phyloP scores from a whole-genome alignment of 2,329 filamentous ascomycete species.

The Colletotrichum limetticola region DNA sequence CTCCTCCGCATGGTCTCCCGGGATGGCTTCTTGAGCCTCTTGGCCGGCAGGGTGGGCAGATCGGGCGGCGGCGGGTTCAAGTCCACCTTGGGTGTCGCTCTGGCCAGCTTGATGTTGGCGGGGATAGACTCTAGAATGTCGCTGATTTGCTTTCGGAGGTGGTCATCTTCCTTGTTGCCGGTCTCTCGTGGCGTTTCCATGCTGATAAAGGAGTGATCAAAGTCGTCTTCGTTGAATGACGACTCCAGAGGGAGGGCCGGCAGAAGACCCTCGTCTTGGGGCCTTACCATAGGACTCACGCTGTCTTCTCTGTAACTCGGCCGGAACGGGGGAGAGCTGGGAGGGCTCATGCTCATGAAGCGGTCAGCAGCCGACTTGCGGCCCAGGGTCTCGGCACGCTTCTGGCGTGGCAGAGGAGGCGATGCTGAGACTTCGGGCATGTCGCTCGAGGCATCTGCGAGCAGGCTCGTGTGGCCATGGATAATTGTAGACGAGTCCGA shows the following conservation, averaged over 20 bases:
- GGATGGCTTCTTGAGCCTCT: conserved; percentile 55
- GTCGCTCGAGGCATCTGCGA: conserved; percentile 54
- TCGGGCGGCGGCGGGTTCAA: conserved; percentile 71
- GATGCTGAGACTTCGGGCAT: conserved; percentile 56
- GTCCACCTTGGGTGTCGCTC: conserved; percentile 57
- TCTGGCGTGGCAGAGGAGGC: conserved; percentile 50
- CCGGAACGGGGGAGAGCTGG: conserved; percentile 58
- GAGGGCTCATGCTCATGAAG: conserved; percentile 55
- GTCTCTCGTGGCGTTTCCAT: conserved; percentile 49
- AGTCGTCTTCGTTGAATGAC: conserved; percentile 59
- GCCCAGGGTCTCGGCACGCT: conserved; percentile 13
- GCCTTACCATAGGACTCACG: conserved; percentile 28
- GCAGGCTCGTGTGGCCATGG: conserved; percentile 50
- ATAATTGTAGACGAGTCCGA: conserved; percentile 53
- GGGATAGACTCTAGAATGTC: conserved; percentile 83
- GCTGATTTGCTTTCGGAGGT: conserved; percentile 83
- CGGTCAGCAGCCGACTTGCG: conserved; percentile 12
- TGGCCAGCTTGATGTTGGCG: conserved; percentile 79
- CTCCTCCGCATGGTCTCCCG: conserved; percentile 58
- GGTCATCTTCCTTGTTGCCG: conserved; percentile 65
- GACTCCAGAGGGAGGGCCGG: conserved; percentile 55
- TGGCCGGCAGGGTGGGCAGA: conserved; percentile 64
- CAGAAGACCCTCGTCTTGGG: conserved; percentile 33
- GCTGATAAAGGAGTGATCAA: conserved; percentile 52
- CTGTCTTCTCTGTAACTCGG: conserved; percentile 20